A percentile compares a stretch with the other conserved stretches of the same genome.
Evolutionary conservation across 306 rosid species (phyloP).

Genomic region (Oemleria cerasiformis): DNA sequence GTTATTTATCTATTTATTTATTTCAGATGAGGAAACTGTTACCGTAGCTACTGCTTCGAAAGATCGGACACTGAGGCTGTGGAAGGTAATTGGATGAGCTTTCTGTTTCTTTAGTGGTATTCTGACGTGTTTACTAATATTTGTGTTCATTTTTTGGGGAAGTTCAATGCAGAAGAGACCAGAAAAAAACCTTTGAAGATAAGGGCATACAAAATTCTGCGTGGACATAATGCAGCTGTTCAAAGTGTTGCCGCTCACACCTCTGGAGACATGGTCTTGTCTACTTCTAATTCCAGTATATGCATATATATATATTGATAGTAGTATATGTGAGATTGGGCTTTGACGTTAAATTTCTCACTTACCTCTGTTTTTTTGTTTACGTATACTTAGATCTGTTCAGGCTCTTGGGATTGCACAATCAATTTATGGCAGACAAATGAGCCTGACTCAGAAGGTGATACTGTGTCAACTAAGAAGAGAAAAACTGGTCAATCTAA

Average conservation of each 20-base stretch:
- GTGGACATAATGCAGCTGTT: slow-evolving; percentile 74
- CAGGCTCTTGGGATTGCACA: slow-evolving; percentile 92
- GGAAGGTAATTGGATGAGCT: slow-evolving; percentile 64
- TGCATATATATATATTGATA: not conserved
- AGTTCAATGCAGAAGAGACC: slow-evolving; percentile 60
- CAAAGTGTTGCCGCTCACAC: slow-evolving; percentile 72
- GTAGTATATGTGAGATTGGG: slow-evolving; percentile 6
- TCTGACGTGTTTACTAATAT: slow-evolving; percentile 24
- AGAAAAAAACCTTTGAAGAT: slow-evolving; percentile 40
- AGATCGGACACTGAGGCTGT: slow-evolving; percentile 78
- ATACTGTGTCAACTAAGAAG: slow-evolving; percentile 63
- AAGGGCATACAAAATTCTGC: slow-evolving; percentile 72
- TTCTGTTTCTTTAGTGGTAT: slow-evolving; percentile 13
- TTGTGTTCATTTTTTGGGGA: slow-evolving; percentile 16
- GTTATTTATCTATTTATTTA: not conserved
- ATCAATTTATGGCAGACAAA: slow-evolving; percentile 76
- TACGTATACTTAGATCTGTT: slow-evolving; percentile 61
- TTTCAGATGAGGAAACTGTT: slow-evolving; percentile 45
- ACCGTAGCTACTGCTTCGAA: slow-evolving; percentile 81
- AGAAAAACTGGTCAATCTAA: slow-evolving; percentile 56
- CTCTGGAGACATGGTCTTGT: slow-evolving; percentile 65
- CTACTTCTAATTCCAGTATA: slow-evolving; percentile 12
- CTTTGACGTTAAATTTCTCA: slow-evolving; percentile 17
- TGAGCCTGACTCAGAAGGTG: slow-evolving; percentile 53
- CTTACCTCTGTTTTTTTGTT: slow-evolving; percentile 12